Base-by-base conservation (phyloP, 2,329 filamentous ascomycete species). In the Microcera coccophila region DNA sequence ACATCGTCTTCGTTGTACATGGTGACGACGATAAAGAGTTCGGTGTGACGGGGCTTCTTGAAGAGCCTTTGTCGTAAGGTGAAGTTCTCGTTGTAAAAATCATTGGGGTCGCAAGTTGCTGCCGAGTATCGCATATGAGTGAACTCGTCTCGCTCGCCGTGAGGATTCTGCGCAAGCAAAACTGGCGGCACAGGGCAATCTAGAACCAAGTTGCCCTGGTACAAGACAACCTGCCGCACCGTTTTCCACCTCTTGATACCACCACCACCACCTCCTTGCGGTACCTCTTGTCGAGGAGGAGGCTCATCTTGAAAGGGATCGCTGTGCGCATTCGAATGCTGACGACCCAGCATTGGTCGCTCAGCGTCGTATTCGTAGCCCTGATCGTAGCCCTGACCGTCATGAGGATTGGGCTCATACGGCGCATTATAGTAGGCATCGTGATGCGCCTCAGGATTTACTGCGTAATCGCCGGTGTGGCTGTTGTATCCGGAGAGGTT, bases 1-100 rank as follows among this genome's bases (percentile, higher is more conserved):
- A 97, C 84, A 58, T 98, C 93, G 64, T 98, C 91, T 62, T 98
- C 93, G 62, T 98, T 98, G 73, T 98, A 98, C 91, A 96, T 96
- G 44, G 91, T 97, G 41, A 97, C 82, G 24, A 90, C 91, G 58
- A 97, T 95, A 67, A 97, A 96, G 2, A 97, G 74, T 69, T 97
- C 91, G 0, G 91, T 96, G 61, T 95, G 87, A 41, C 91, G 78
- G 3, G 89, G 85, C 66, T 95, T 96, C 43, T 88, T 89, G 62
- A 96, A 96, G 18, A 97, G 79, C 62, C 82, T 85, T 68, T 97
- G 91, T 49, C 91, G 86, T 45, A 97, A 70, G 1, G 91, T 96
- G 58, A 96, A 97, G 48, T 91, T 87, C 58, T 90, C 82, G 4
- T 88, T 82, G 62, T 86, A 90, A 63, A 96, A 97, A 44, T 94